These are phyloP conservation scores for Sambucus nigra DNA, from an alignment of 129 eudicot species.

Conservation along the genomic window DNA sequence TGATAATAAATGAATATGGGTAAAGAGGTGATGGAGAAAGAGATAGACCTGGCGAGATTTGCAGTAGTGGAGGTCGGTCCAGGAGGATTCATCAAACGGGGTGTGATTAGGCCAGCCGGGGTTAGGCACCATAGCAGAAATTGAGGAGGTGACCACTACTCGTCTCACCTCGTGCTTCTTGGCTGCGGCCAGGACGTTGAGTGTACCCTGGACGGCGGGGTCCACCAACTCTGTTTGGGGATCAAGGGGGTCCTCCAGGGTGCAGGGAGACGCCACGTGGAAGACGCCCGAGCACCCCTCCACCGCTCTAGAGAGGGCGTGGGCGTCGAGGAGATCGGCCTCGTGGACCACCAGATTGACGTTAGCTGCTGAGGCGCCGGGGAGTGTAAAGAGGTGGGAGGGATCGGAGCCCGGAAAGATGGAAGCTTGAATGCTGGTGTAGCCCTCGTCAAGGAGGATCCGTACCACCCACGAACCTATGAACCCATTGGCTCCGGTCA, in stretches of 20 bases:
- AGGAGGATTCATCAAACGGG: conserved; percentile 50
- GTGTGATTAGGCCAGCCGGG: conserved; percentile 41
- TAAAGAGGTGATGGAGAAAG: too few species aligned
- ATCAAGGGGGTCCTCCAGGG: conserved; percentile 58
- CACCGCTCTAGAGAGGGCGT: conserved; percentile 34
- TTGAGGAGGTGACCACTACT: conserved; percentile 73
- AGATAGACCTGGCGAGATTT: conserved; percentile 42
- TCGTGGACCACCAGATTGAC: conserved; percentile 36
- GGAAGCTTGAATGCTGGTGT: conserved; percentile 72
- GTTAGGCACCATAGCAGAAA: conserved; percentile 65
- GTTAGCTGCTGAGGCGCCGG: conserved; percentile 28
- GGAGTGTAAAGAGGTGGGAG: conserved; percentile 47
- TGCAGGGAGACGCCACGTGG: conserved; percentile 85
- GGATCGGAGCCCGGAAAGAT: conserved; percentile 56
- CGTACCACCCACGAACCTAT: conserved; percentile 60
- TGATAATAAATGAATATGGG: too few species aligned
- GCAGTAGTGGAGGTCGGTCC: conserved; percentile 82
- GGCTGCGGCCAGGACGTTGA: conserved; percentile 56
- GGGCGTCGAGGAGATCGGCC: conserved; percentile 48
- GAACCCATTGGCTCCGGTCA: conserved; percentile 83
- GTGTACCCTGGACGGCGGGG: conserved; percentile 66
- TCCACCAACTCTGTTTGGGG: conserved; percentile 59
- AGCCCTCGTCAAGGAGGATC: conserved; percentile 44
- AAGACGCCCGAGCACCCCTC: conserved; percentile 56
- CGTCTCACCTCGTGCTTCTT: conserved; percentile 40